phyloP scores from a whole-genome alignment of 371 early-diverging fungal species.

The Mortierella sp. region DNA sequence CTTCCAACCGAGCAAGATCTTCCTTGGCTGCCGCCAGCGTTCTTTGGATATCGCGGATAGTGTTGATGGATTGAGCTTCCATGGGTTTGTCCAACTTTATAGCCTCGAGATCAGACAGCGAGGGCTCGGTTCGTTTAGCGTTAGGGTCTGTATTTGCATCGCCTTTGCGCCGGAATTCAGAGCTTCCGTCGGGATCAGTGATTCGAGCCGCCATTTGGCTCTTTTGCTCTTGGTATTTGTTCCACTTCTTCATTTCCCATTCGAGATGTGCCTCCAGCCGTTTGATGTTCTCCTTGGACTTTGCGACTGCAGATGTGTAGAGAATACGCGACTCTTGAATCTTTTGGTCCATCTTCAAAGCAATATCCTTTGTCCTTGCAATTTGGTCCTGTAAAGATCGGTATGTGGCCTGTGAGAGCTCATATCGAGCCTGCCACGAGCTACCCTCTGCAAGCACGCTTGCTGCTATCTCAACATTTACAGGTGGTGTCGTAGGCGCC shows the following conservation, averaged over 20 bases:
- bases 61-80: slow-evolving; percentile 24
- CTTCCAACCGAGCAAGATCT: slow-evolving; percentile 15
- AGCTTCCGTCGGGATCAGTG: background rate
- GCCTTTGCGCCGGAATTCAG: background rate
- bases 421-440: slow-evolving; percentile 4
- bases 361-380: slow-evolving; percentile 8
- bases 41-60: slow-evolving; percentile 1
- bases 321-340: slow-evolving; percentile 19
- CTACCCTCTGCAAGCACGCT: slow-evolving; percentile 10
- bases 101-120: background rate
- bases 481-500: background rate
- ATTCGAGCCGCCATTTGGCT: slow-evolving; percentile 15
- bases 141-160: background rate
- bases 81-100: slow-evolving; percentile 30
- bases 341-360: slow-evolving; percentile 13
- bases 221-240: slow-evolving; percentile 29
- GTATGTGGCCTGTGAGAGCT: slow-evolving; percentile 23
- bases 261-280: slow-evolving; percentile 50
- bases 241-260: slow-evolving; percentile 54
- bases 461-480: background rate
- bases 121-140: background rate
- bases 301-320: slow-evolving; percentile 18
- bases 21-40: slow-evolving; percentile 16
- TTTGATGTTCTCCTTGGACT: slow-evolving; percentile 25
- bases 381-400: slow-evolving; percentile 23